Conservation (phyloP, 2,329 filamentous ascomycete genomes). For the Arthrobotrys entomopaga region DNA sequence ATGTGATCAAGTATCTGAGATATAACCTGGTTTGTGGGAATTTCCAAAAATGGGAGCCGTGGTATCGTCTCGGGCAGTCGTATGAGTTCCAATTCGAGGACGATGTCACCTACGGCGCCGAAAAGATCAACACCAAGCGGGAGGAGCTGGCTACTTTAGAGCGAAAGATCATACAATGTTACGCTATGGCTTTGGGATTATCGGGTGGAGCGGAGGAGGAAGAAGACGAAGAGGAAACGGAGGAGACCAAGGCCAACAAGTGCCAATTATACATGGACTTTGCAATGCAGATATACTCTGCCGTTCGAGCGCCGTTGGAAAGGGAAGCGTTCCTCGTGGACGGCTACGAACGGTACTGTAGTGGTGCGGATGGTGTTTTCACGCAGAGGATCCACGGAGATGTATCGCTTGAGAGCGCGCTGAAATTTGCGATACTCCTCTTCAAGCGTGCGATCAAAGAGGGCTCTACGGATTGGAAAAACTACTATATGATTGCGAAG, state of each 20-base stretch:
- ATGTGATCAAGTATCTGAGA: slow-evolving; percentile 61
- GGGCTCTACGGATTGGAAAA: slow-evolving; percentile 73
- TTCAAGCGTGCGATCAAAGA: slow-evolving; percentile 70
- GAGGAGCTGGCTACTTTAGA: slow-evolving; percentile 61
- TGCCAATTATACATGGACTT: slow-evolving; percentile 76
- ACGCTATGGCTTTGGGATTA: slow-evolving; percentile 73
- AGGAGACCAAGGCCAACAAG: slow-evolving; percentile 68
- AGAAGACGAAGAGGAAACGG: slow-evolving; percentile 67
- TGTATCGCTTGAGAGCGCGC: slow-evolving; percentile 70
- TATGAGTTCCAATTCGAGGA: slow-evolving; percentile 63
- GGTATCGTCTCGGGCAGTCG: slow-evolving; percentile 63
- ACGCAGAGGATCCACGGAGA: slow-evolving; percentile 69
- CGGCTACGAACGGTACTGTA: slow-evolving; percentile 72
- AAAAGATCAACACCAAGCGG: slow-evolving; percentile 62
- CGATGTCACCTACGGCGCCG: slow-evolving; percentile 62
- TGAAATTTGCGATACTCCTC: slow-evolving; percentile 72
- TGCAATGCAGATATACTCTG: slow-evolving; percentile 74
- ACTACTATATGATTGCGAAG: slow-evolving; percentile 76
- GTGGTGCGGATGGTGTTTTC: slow-evolving; percentile 68
- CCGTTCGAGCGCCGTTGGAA: slow-evolving; percentile 73
- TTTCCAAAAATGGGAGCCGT: slow-evolving; percentile 63
- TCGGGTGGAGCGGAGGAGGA: slow-evolving; percentile 69
- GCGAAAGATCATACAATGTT: slow-evolving; percentile 63
- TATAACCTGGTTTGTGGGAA: slow-evolving; percentile 60
- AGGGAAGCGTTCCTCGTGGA: slow-evolving; percentile 74